Conservation (phyloP, 2,329 filamentous ascomycete species). For the Neofusicoccum parvum region DNA sequence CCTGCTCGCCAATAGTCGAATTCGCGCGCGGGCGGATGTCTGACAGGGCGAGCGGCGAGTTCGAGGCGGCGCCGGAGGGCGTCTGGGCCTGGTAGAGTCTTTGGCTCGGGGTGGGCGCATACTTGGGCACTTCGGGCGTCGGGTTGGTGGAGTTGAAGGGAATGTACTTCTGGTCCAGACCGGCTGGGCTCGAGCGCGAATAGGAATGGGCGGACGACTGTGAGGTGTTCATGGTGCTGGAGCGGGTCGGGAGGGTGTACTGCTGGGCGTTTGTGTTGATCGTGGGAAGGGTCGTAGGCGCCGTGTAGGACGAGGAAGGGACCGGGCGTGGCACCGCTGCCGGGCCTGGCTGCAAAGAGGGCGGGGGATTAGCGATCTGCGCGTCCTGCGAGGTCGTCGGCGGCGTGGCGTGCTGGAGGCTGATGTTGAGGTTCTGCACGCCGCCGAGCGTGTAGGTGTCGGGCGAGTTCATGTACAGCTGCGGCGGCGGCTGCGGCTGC, state of each 20-base stretch:
- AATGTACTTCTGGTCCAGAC: constrained; percentile 63
- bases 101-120: constrained; percentile 47
- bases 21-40: constrained; percentile 89
- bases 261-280: constrained; percentile 58
- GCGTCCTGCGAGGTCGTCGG: constrained; percentile 32
- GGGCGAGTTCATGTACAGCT: constrained; percentile 51
- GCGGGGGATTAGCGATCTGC: constrained; percentile 46
- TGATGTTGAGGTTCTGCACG: constrained; percentile 40
- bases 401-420: constrained; percentile 60
- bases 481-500: constrained; percentile 45
- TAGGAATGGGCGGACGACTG: constrained; percentile 56
- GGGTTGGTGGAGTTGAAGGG: constrained; percentile 67
- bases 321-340: constrained; percentile 55
- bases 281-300: constrained; percentile 57
- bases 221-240: constrained; percentile 64
- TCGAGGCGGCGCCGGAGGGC: constrained; percentile 66
- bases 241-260: constrained; percentile 66
- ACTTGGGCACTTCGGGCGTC: constrained; percentile 45
- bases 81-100: constrained; percentile 60
- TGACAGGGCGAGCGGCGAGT: constrained; percentile 86
- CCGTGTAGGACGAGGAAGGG: constrained; percentile 57
- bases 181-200: constrained; percentile 80
- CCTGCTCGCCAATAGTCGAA: constrained; percentile 74
- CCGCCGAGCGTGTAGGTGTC: constrained; percentile 50
- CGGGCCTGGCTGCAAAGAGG: constrained; percentile 53